A percentile compares a stretch with the other conserved stretches of the same genome.
These are phyloP conservation scores for Aspergillus oerlinghausenensis DNA, from an alignment of 2,329 filamentous ascomycete genomes.

Conservation along the genomic window DNA sequence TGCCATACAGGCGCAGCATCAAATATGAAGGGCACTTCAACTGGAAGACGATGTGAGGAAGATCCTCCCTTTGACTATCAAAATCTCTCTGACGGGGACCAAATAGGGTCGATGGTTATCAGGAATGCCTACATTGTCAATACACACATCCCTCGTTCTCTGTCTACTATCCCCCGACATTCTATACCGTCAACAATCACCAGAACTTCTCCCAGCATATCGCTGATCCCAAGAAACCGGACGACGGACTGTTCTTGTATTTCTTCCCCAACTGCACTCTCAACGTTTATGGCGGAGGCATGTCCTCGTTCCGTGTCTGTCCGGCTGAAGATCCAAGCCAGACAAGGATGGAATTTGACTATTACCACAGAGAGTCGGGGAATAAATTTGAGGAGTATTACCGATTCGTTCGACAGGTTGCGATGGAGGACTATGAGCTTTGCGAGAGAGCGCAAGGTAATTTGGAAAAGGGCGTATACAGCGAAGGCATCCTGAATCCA, in stretches of 20 bases:
- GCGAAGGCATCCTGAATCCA: constrained; percentile 53
- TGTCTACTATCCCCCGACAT: constrained; percentile 52
- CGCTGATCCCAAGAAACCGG: constrained; percentile 49
- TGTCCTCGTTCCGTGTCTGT: constrained; percentile 54
- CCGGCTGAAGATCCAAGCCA: constrained; percentile 48
- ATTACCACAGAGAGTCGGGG: constrained; percentile 49
- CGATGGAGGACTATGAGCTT: constrained; percentile 53
- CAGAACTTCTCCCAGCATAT: constrained; percentile 54
- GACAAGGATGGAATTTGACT: constrained; percentile 56
- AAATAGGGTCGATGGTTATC: constrained; percentile 52
- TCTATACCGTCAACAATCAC: constrained; percentile 53
- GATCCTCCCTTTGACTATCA: not conserved
- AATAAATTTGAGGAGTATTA: constrained; percentile 56
- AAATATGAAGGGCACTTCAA: constrained; percentile 56
- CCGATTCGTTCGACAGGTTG: constrained; percentile 53
- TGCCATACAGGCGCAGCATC: constrained; percentile 50
- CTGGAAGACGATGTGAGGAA: constrained; percentile 53
- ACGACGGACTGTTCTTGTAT: constrained; percentile 54
- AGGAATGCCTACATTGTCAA: constrained; percentile 56
- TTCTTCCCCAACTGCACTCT: constrained; percentile 56
- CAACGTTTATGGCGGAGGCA: constrained; percentile 56
- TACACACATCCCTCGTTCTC: constrained; percentile 56
- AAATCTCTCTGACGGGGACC: not conserved
- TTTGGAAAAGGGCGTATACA: constrained; percentile 50
- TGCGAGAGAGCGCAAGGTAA: constrained; percentile 55